Percentiles rank a stretch among this genome's conserved stretches.
phyloP scores from a whole-genome alignment of 441 rosid genomes.

The Brassica balearica region DNA sequence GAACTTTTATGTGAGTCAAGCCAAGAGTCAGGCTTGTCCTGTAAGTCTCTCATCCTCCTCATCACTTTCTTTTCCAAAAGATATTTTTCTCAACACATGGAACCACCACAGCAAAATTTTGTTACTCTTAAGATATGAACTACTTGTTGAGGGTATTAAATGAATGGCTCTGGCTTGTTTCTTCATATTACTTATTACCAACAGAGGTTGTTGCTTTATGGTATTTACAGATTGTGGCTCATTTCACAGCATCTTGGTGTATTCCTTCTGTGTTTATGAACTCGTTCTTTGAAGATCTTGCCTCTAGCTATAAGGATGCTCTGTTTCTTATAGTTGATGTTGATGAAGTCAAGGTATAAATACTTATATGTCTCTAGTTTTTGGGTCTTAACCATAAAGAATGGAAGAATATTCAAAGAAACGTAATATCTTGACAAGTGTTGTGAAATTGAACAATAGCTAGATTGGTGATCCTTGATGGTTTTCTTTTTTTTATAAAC shows the following conservation, averaged over 20 bases:
- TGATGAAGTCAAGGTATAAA: constrained; percentile 81
- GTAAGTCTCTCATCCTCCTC: constrained; percentile 31
- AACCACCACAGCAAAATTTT: not conserved
- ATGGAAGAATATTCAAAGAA: not conserved
- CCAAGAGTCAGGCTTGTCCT: constrained; percentile 58
- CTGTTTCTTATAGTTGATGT: constrained; percentile 88
- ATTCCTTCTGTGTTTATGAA: constrained; percentile 94
- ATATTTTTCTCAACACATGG: constrained; percentile 13
- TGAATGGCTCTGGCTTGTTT: constrained; percentile 1
- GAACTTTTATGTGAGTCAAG: constrained; percentile 64
- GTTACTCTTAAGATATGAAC: not conserved
- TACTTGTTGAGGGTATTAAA: not conserved
- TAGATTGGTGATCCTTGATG: no score
- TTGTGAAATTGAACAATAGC: not conserved
- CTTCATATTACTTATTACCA: not conserved
- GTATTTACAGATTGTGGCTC: constrained; percentile 64
- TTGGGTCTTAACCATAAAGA: not conserved
- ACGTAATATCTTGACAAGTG: not conserved
- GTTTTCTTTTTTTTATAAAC: no score
- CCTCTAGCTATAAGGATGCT: constrained; percentile 65
- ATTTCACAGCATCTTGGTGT: constrained; percentile 95
- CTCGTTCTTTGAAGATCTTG: constrained; percentile 73
- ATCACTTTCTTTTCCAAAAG: not conserved
- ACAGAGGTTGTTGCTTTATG: not conserved
- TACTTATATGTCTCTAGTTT: constrained; percentile 6